Conservation (phyloP, 129 eudicot genomes). For the Logfia minima region DNA sequence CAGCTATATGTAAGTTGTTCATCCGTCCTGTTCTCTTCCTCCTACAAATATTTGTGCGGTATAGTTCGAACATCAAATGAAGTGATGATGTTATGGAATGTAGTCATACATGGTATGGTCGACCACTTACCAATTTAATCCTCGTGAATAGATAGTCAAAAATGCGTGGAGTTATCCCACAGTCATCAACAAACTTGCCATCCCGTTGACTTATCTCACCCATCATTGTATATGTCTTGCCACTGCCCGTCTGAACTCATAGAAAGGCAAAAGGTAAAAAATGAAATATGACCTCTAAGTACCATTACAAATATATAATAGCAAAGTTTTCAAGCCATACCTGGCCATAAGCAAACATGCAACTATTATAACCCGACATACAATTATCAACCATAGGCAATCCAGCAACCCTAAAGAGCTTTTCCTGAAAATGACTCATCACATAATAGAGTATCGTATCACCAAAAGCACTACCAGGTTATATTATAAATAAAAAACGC, state of each 20-base stretch:
- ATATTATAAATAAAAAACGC: neutral
- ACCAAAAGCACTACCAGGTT: constrained; percentile 22
- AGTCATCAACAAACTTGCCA: constrained; percentile 60
- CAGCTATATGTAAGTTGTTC: constrained; percentile 76
- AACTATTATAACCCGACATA: constrained; percentile 93
- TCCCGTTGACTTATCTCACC: constrained; percentile 66
- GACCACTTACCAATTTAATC: constrained; percentile 61
- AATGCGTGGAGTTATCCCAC: constrained; percentile 88
- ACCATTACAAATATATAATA: neutral
- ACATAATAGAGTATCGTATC: neutral
- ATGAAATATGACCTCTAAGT: constrained; percentile 20
- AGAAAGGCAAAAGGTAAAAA: constrained; percentile 8
- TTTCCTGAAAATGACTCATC: constrained; percentile 52
- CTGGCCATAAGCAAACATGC: constrained; percentile 98
- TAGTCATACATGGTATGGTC: constrained; percentile 25
- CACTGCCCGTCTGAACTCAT: constrained; percentile 78
- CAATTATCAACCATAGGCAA: constrained; percentile 94
- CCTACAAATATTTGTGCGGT: constrained; percentile 38
- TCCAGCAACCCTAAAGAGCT: constrained; percentile 81
- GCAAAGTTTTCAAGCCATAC: constrained; percentile 32
- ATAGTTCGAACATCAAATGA: constrained; percentile 1
- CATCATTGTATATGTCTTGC: constrained; percentile 94
- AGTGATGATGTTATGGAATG: constrained; percentile 20
- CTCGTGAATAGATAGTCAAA: constrained; percentile 69
- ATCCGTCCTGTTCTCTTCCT: constrained; percentile 72